Evolutionary conservation across 208 protist species (phyloP), one percentile per base, ranked within the genome.

Genomic region (Porcisia deanei): DNA sequence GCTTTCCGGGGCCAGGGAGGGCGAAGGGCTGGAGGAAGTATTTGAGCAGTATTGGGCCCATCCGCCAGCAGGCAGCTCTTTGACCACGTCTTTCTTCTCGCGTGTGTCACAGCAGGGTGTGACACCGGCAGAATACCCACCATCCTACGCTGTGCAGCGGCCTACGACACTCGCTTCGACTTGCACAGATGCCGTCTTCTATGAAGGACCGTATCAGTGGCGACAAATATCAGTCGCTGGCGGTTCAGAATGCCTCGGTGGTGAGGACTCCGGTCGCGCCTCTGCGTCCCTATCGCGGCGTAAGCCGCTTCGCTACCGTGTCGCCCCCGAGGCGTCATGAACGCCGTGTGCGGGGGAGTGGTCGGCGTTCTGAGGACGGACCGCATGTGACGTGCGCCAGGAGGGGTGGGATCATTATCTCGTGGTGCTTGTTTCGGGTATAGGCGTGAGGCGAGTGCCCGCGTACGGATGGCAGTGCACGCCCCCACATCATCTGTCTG

Each of bases 51-150:
- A 82, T 72, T 82, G 78, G 78, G 55, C 53, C 3, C 59, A 54
- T 9, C 77, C 58, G 30, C 78, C 58, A 52, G 53, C 73, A 14
- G 72, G 70, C 71, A 76, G 71, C 20, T 77, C 72, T 18, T 68
- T 81, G 20, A 77, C 73, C 18, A 59, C 73, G 4, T 82, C 78
- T 25, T 82, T 73, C n/a, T 82, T 82, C 55, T 82, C 78, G 60
- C 78, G 71, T 18, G 58, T 65, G 6, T 78, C 78, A 30, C 78
- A 82, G 60, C 66, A 47, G 16, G 78, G 75, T 12, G 73, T 82
- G 69, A 67, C 72, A 49, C 75, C 72, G 25, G 78, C 78, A 14
- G 78, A 77, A 49, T 82, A 71, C 4, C 74, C 78, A 18, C 66
- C 78, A 20, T 14, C 78, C 6, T 64, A 67, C 67, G 72, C 49